A percentile compares a stretch with the other conserved stretches of the same genome.
phyloP scores from a whole-genome alignment of 768 basidiomycete genomes.

The Lactarius deliciosus region DNA sequence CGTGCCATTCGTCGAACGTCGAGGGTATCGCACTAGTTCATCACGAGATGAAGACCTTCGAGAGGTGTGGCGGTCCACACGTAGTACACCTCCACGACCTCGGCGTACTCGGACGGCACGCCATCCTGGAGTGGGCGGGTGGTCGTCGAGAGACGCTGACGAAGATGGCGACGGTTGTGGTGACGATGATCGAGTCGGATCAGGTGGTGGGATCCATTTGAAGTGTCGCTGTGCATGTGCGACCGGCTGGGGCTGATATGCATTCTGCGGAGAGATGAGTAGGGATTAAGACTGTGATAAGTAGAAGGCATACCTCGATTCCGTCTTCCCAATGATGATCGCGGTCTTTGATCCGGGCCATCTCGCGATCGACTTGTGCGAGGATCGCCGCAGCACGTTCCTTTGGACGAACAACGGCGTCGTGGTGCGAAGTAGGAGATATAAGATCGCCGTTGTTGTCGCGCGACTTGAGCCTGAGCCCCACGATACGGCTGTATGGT shows the following conservation, averaged over 20 bases:
- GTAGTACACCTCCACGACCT: conserved; percentile 79
- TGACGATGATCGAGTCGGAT: conserved; percentile 36
- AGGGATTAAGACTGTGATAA: conserved; percentile 2
- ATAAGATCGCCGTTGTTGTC: conserved; percentile 42
- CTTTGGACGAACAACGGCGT: conserved; percentile 58
- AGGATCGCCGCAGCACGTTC: conserved; percentile 63
- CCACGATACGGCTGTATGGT: conserved; percentile 40
- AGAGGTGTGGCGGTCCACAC: conserved; percentile 64
- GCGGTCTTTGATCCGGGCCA: conserved; percentile 59
- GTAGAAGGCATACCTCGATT: conserved; percentile 60
- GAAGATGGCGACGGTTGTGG: conserved; percentile 33
- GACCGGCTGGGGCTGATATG: conserved; percentile 64
- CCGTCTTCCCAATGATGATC: conserved; percentile 87
- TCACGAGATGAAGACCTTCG: conserved; percentile 21
- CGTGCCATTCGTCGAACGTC: conserved; percentile 30
- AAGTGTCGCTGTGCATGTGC: conserved; percentile 65
- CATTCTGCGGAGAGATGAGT: conserved; percentile 44
- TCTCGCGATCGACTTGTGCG: conserved; percentile 59
- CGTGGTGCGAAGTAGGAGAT: conserved; percentile 45
- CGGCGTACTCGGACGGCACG: conserved; percentile 68
- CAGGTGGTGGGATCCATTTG: conserved; percentile 53
- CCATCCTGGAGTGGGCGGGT: conserved; percentile 35
- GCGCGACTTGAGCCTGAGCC: conserved; percentile 54
- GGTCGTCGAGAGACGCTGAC: conserved; percentile 34
- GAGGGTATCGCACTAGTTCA: conserved; percentile 24